Conservation (phyloP, 768 basidiomycete species). For the Flagelloscypha sp. region DNA sequence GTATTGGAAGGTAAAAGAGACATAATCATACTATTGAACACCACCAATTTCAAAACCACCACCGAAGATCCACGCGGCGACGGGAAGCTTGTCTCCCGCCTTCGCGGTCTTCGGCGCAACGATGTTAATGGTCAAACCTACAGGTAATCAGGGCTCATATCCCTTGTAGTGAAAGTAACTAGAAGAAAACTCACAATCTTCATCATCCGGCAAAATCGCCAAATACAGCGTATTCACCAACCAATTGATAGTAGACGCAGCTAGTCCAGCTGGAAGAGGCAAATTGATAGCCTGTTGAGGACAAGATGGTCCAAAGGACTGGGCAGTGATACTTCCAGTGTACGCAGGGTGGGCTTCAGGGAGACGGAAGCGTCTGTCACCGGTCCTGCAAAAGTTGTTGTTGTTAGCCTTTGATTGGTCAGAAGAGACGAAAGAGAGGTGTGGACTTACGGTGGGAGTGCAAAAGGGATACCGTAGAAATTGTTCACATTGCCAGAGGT, state of each 20-base stretch:
- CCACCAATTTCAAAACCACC: no score
- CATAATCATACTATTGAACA: no score
- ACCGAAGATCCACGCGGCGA: conserved; percentile 28
- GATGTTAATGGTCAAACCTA: conserved; percentile 48
- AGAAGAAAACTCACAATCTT: conserved; percentile 37
- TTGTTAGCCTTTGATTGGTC: no score
- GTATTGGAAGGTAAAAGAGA: no score
- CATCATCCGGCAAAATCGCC: conserved; percentile 21
- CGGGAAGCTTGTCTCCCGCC: conserved; percentile 37
- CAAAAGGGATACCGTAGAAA: conserved; percentile 45
- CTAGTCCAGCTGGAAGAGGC: conserved; percentile 21
- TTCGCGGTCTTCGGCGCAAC: conserved; percentile 34
- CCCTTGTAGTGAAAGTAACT: conserved; percentile 13
- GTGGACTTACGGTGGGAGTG: conserved; percentile 37
- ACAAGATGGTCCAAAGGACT: conserved; percentile 37
- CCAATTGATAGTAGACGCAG: conserved; percentile 20
- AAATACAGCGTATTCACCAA: conserved; percentile 21
- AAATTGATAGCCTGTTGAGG: conserved; percentile 32
- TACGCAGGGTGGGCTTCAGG: conserved; percentile 32
- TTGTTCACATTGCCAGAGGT: conserved; percentile 24
- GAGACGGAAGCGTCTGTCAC: conserved; percentile 34
- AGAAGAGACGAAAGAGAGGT: background rate
- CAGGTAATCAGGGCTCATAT: no score
- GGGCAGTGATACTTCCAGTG: conserved; percentile 27
- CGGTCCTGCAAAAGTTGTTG: conserved; percentile 18